Base-by-base conservation (phyloP, 2,329 filamentous ascomycete genomes). In the Xylaria sp. region DNA sequence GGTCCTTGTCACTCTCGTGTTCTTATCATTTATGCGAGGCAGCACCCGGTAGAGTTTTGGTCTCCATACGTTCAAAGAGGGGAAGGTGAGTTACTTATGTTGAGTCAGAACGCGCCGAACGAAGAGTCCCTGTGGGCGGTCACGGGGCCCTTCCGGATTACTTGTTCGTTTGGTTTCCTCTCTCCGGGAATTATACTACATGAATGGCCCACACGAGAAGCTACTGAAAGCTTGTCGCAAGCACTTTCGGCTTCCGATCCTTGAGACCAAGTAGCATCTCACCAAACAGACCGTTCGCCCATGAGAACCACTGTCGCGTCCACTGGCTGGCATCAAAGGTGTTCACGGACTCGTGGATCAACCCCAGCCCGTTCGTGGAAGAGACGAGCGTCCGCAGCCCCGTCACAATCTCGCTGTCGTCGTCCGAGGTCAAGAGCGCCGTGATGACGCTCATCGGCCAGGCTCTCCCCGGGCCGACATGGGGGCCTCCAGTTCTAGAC, bases 371-470 rank as follows among this genome's bases (percentile, higher is more conserved):
- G 53, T 64, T 68, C 17, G 74, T 76, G 41, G 72, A 74, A 19
- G 70, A 70, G 21, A 75, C 65, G 7, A 76, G 60, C 57, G 68
- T 68, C 43, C 66, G 65, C 43, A 79, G 68, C 35, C 77, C 77
- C 7, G 70, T 67, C 15, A 77, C 70, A 62, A 75, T 74, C 66
- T 76, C 74, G 54, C 35, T 51, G 44, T 75, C 73, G 60, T 73
- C 67, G 54, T 72, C 64, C 31, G 70, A 72, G 37, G 92, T 96
- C 83, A 94, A 85, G 33, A 91, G 89, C 73, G 91, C 87, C 60
- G 93, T 87, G 48, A 96, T 87, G 67, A 91, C 82, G 46, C 87
- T 90, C 91, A 96, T 96, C 1, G 93, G 92, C 93, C 93, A 96
- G 15, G 91, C 92, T 72, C 89, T 88, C 60, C 88, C 84, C 2